These are phyloP conservation scores for Herpotrichia juniperi DNA, from an alignment of 2,329 filamentous ascomycete genomes.

Conservation along the genomic window DNA sequence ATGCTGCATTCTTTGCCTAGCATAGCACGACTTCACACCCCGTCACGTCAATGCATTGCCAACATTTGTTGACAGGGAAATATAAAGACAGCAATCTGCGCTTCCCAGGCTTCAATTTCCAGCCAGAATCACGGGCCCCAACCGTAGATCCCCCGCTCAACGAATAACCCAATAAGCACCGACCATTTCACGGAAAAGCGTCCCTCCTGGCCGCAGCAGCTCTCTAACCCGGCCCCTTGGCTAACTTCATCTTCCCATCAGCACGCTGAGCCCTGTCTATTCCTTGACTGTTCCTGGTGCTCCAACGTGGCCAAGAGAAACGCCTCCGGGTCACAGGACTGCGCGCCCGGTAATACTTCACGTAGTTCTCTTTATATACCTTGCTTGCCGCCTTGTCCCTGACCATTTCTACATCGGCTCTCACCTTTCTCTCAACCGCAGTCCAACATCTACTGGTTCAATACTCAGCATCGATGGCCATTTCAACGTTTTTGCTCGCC, in stretches of 20 bases:
- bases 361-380: background rate
- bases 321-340: conserved; percentile 4
- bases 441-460: background rate
- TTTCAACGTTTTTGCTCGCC: conserved; percentile 21
- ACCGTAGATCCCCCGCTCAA: conserved; percentile 15
- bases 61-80: background rate
- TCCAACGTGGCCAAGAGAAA: background rate
- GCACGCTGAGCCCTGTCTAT: background rate
- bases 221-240: background rate
- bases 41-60: background rate
- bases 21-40: background rate
- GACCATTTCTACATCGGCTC: background rate
- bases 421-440: background rate
- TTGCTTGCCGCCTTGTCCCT: background rate
- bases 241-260: background rate
- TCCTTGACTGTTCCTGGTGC: background rate
- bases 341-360: conserved; percentile 6
- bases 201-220: conserved; percentile 8
- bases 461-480: conserved; percentile 15
- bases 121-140: conserved; percentile 1
- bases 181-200: background rate
- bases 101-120: conserved; percentile 10
- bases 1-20: background rate
- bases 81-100: conserved; percentile 12
- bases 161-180: conserved; percentile 7